Evolutionary conservation across 176 grass and related monocot genomes (phyloP).

Genomic region (Musa troglodytarum): DNA sequence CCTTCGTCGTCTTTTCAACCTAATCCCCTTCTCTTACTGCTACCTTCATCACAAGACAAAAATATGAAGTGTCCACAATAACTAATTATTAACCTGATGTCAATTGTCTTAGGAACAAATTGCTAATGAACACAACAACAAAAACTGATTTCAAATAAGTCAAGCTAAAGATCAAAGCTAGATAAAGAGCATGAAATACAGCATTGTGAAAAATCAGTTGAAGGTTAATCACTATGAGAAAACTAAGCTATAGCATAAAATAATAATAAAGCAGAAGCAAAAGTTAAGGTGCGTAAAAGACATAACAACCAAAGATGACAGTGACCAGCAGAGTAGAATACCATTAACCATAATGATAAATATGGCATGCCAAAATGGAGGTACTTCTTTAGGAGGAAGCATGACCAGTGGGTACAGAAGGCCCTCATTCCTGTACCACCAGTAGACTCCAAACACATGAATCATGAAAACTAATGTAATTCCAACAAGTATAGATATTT

Average conservation of each 20-base stretch:
- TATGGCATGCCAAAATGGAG: constrained; percentile 94
- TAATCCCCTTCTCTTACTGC: too few relatives aligned
- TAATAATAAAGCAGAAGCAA: background rate
- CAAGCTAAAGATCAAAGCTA: too few relatives aligned
- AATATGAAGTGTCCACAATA: too few relatives aligned
- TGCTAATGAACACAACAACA: too few relatives aligned
- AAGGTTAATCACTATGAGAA: background rate
- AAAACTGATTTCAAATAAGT: too few relatives aligned
- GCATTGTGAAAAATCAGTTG: background rate
- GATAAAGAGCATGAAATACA: background rate
- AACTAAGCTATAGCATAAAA: background rate
- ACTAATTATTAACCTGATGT: too few relatives aligned
- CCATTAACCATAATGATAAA: constrained; percentile 99
- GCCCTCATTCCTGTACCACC: constrained; percentile 91
- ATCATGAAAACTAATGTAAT: constrained; percentile 72
- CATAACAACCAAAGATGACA: constrained; percentile 14
- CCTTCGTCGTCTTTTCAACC: too few relatives aligned
- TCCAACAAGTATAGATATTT: constrained; percentile 59
- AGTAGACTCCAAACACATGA: constrained; percentile 91
- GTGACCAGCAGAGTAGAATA: constrained; percentile 18
- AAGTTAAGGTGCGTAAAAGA: constrained; percentile 6
- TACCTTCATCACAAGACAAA: too few relatives aligned
- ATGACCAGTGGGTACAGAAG: constrained; percentile 82
- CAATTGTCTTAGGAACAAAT: too few relatives aligned
- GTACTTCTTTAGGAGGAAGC: constrained; percentile 93